Conservation (phyloP, 352 stramenopile genomes). For the Thalassiosira livingstoniorum region DNA sequence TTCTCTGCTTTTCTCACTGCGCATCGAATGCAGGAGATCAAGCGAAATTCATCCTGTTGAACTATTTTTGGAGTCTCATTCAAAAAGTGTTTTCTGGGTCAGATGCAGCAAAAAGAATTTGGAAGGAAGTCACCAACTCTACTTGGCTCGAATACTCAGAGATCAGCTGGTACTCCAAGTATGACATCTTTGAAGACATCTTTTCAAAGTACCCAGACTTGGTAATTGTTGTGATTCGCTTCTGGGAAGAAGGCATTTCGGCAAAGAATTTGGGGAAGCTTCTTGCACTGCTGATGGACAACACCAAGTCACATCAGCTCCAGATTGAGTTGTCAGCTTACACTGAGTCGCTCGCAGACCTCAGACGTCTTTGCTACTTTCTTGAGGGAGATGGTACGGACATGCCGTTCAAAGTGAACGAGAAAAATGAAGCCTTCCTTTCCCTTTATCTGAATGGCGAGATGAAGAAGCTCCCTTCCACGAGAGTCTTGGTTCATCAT, state of each 20-base stretch:
- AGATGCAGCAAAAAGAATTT: neutral
- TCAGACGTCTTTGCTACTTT: neutral
- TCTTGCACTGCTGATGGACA: neutral
- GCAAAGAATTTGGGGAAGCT: neutral
- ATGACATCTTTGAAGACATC: neutral
- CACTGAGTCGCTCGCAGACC: neutral
- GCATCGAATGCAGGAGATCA: neutral
- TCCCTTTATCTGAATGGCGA: neutral
- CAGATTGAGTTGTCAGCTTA: conserved; percentile 3
- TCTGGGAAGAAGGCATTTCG: neutral
- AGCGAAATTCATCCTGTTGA: neutral
- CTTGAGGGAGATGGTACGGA: conserved; percentile 2
- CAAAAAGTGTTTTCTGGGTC: conserved; percentile 4
- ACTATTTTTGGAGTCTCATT: neutral
- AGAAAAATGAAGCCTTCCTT: neutral
- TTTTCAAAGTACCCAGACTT: neutral
- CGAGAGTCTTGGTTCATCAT: neutral
- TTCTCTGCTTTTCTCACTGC: neutral
- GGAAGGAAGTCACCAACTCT: neutral
- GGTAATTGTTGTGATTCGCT: neutral
- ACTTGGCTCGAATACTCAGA: neutral
- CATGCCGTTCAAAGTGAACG: neutral
- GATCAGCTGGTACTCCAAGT: neutral
- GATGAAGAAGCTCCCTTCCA: neutral
- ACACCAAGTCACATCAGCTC: neutral